Percentiles rank a stretch among this genome's conserved stretches.
Conservation (phyloP, 1,284 basidiomycete genomes). For the Apiotrichum laibachii region DNA sequence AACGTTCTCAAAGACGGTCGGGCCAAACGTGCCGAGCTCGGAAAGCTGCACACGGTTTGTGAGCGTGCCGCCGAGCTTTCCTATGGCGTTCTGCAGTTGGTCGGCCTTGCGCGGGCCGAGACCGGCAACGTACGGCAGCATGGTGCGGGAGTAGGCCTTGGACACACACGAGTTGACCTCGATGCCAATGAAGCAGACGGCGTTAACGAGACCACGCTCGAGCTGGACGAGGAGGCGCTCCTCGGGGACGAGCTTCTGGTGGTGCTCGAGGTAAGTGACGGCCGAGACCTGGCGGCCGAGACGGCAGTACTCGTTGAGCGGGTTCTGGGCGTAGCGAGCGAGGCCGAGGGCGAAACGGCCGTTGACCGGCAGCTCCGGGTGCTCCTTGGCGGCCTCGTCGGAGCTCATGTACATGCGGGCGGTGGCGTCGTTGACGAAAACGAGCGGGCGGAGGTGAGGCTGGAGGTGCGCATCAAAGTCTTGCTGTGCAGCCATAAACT, state of each 20-base stretch:
- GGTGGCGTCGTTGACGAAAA: slow-evolving; percentile 85
- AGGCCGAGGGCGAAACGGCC: slow-evolving; percentile 94
- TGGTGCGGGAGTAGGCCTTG: slow-evolving; percentile 79
- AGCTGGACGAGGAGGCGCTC: slow-evolving; percentile 80
- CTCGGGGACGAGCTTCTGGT: slow-evolving; percentile 68
- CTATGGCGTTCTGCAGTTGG: slow-evolving; percentile 76
- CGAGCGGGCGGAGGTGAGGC: slow-evolving; percentile 62
- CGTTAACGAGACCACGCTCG: slow-evolving; percentile 84
- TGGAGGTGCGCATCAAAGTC: slow-evolving; percentile 33
- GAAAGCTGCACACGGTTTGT: slow-evolving; percentile 83
- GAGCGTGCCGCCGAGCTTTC: slow-evolving; percentile 64
- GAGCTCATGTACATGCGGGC: slow-evolving; percentile 93
- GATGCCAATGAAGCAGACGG: slow-evolving; percentile 88
- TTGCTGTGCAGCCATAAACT: slow-evolving; percentile 33
- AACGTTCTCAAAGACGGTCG: slow-evolving; percentile 85
- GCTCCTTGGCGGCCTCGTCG: slow-evolving; percentile 79
- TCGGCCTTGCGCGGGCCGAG: slow-evolving; percentile 94
- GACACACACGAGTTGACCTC: slow-evolving; percentile 90
- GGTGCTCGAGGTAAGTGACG: slow-evolving; percentile 76
- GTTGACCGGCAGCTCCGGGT: slow-evolving; percentile 71
- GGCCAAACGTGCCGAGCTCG: slow-evolving; percentile 66
- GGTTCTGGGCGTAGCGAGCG: slow-evolving; percentile 89
- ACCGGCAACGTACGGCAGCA: slow-evolving; percentile 88
- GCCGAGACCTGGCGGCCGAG: slow-evolving; percentile 76
- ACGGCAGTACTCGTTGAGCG: slow-evolving; percentile 88